Conservation (phyloP, 345 rosid genomes). For the Populus pruinosa region DNA sequence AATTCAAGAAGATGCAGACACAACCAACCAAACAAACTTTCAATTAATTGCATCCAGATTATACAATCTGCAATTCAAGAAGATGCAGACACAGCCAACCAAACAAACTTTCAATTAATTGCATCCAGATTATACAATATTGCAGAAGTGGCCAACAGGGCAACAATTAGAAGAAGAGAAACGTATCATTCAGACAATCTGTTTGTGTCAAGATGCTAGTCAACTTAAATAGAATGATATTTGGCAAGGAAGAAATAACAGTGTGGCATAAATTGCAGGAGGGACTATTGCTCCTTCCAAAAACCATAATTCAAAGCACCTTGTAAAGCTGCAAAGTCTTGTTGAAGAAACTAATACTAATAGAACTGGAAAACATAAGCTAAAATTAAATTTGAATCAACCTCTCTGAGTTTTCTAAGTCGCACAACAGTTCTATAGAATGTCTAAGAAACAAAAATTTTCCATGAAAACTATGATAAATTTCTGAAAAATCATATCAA, state of each 20-base stretch:
- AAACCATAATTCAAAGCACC: not conserved
- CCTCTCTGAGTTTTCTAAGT: not conserved
- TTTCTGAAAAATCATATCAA: not conserved
- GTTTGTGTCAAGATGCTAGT: not conserved
- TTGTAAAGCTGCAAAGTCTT: not conserved
- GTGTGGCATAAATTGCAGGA: not conserved
- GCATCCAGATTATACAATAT: not conserved
- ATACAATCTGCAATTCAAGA: not conserved
- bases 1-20: not conserved
- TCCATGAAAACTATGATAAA: not conserved
- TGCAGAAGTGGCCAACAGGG: not conserved
- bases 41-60: not conserved
- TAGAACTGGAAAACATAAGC: not conserved
- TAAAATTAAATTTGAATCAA: not conserved
- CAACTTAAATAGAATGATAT: not conserved
- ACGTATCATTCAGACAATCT: not conserved
- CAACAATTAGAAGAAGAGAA: not conserved
- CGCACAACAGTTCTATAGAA: not conserved
- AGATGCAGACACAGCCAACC: not conserved
- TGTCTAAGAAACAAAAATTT: not conserved
- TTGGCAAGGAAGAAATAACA: not conserved
- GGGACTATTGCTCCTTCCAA: not conserved
- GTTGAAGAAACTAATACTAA: not conserved
- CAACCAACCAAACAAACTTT: not conserved
- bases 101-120: not conserved